Percentiles rank a stretch among this genome's conserved stretches.
Evolutionary conservation across 495 filamentous ascomycete species (phyloP).

Genomic region (Tetracladium setigerum): DNA sequence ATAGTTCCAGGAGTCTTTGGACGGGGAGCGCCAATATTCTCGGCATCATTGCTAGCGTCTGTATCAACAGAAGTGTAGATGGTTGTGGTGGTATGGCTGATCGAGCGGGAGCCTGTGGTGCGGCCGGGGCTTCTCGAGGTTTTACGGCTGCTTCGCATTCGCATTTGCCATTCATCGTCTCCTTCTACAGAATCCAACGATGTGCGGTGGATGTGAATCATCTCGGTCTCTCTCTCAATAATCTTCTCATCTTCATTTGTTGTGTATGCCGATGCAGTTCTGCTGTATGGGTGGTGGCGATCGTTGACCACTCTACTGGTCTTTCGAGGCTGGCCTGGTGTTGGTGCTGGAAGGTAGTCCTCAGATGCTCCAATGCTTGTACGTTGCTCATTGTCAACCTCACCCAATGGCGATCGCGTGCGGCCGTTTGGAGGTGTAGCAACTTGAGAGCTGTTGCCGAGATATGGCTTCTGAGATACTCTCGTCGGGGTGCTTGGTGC

Average conservation of each 20-base stretch:
- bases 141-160: conserved; percentile 58
- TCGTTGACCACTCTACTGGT: conserved; percentile 42
- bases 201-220: conserved; percentile 41
- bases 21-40: conserved; percentile 39
- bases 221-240: conserved; percentile 29
- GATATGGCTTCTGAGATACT: conserved; percentile 40
- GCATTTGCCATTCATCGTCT: conserved; percentile 70
- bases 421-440: conserved; percentile 77
- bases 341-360: conserved; percentile 87
- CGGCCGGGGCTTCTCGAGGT: conserved; percentile 32
- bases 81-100: conserved; percentile 55
- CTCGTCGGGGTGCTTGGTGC: conserved; percentile 72
- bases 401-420: conserved; percentile 76
- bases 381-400: conserved; percentile 74
- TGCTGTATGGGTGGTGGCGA: conserved; percentile 46
- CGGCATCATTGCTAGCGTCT: conserved; percentile 46
- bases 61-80: conserved; percentile 46
- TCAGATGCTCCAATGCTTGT: conserved; percentile 51
- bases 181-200: conserved; percentile 55
- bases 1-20: conserved; percentile 58
- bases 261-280: conserved; percentile 27
- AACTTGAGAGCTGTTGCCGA: conserved; percentile 16
- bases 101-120: conserved; percentile 43
- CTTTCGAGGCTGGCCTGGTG: conserved; percentile 93
- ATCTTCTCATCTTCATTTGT: conserved; percentile 30